Evolutionary conservation across 1,139 yeast genomes (phyloP).

Genomic region (Diutina mesorugosa): DNA sequence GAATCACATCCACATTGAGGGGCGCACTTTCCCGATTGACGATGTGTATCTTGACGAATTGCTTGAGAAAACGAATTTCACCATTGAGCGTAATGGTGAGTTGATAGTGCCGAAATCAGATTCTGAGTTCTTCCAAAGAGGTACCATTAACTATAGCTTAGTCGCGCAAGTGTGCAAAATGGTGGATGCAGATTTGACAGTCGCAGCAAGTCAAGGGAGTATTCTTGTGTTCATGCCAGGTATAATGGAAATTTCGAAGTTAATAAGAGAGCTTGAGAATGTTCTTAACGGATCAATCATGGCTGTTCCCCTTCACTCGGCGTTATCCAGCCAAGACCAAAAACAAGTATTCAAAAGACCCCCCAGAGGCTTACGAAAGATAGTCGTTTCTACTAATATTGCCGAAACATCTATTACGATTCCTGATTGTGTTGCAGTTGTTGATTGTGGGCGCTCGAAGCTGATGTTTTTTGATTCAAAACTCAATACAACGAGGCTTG

Average conservation of each 20-base stretch:
- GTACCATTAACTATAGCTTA: slow-evolving; percentile 64
- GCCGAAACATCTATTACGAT: slow-evolving; percentile 87
- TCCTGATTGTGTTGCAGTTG: slow-evolving; percentile 86
- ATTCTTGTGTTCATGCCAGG: slow-evolving; percentile 84
- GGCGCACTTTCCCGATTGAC: slow-evolving; percentile 83
- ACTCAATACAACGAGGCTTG: slow-evolving; percentile 55
- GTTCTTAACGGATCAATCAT: slow-evolving; percentile 5
- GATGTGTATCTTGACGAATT: slow-evolving; percentile 64
- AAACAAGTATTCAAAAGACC: slow-evolving; percentile 51
- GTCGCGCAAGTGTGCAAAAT: slow-evolving; percentile 42
- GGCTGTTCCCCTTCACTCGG: slow-evolving; percentile 80
- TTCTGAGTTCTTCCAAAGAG: slow-evolving; percentile 47
- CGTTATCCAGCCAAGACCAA: slow-evolving; percentile 74
- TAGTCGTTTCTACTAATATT: slow-evolving; percentile 83
- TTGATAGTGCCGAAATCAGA: slow-evolving; percentile 43
- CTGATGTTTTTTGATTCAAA: slow-evolving; percentile 57
- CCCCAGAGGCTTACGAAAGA: slow-evolving; percentile 47
- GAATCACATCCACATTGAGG: slow-evolving; percentile 68
- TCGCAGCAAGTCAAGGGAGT: slow-evolving; percentile 44
- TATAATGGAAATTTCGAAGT: slow-evolving; percentile 66
- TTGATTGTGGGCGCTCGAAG: slow-evolving; percentile 82
- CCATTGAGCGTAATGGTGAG: slow-evolving; percentile 30
- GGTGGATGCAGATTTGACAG: slow-evolving; percentile 34
- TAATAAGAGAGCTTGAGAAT: slow-evolving; percentile 15
- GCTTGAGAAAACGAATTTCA: slow-evolving; percentile 39